Base-by-base conservation (phyloP, 768 basidiomycete species). In the Kwoniella europaea region DNA sequence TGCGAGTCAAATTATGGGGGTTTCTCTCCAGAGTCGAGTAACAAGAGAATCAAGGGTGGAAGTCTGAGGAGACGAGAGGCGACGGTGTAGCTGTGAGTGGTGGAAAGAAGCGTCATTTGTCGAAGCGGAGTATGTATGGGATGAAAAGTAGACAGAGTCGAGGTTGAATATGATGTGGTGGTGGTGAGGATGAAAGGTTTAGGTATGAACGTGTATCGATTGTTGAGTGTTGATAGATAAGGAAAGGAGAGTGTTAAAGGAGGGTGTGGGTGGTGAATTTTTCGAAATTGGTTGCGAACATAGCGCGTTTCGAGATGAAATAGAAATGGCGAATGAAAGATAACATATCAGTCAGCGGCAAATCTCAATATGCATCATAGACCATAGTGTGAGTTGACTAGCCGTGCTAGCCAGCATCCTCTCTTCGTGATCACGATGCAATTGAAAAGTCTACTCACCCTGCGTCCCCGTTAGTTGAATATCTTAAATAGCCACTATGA, bases 1-100 rank as follows among this genome's bases (percentile, higher is more conserved):
- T 12, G 35, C 71, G 42, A 77, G 73, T 58, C 76, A 71, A 82
- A 73, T 83, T 83, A 83, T 73, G 82, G 82, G 64, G 82, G 82
- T 70, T 83, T 83, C 69, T 75, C 80, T 68, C 78, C 82, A 62
- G 74, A 76, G 71, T 77, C 77, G 69, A 81, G 75, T 18, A 82
- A 74, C 29, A 74, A 66, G 66, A 80, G 76, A 72, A 81, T 80
- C 29, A 77, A 73, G 29, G 77, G 78, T 57, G 80, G 78, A 27
- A 81, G 73, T 42, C 80, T 73, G 67, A 79, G 79, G 50, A 79
- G 78, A 41, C 69, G 63, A 27, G 73, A 70, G 42, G 76, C 72
- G 50, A 63, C 69, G 50, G 73, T 66, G 46, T 72, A 71, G 69
- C 77, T 81, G 78, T 69, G 46, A 18, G 0, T 2, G 0, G 56